phyloP scores from a whole-genome alignment of 2,329 filamentous ascomycete genomes.

The Nothopassalora personata region DNA sequence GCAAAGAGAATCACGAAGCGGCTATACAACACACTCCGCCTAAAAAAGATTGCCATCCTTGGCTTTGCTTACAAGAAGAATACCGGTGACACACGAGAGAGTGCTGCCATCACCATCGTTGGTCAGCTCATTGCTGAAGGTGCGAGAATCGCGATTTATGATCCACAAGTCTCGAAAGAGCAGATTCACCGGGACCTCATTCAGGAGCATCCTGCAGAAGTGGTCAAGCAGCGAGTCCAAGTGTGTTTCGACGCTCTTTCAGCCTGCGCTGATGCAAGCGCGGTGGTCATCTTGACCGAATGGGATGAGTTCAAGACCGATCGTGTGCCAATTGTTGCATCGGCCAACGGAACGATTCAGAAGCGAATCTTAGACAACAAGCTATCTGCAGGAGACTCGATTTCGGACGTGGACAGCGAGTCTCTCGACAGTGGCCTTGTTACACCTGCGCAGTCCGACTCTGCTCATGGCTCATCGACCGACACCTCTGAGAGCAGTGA shows the following conservation, averaged over 20 bases:
- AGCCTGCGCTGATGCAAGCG: conserved; percentile 32
- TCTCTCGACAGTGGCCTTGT: conserved; percentile 17
- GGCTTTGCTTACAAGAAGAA: conserved; percentile 78
- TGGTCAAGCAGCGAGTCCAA: conserved; percentile 26
- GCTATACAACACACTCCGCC: conserved; percentile 62
- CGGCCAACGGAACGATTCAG: not conserved
- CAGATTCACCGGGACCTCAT: conserved; percentile 32
- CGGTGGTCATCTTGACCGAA: conserved; percentile 33
- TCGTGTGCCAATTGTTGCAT: conserved; percentile 6
- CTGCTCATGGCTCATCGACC: not conserved
- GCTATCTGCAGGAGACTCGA: conserved; percentile 7
- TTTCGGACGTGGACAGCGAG: conserved; percentile 16
- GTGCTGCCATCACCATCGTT: conserved; percentile 62
- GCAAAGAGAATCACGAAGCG: conserved; percentile 59
- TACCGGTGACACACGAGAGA: conserved; percentile 69
- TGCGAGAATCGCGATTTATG: conserved; percentile 61
- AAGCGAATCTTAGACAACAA: not conserved
- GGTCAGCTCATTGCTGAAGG: conserved; percentile 59
- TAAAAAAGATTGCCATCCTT: conserved; percentile 66
- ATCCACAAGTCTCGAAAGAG: conserved; percentile 46
- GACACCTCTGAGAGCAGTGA: conserved; percentile 1
- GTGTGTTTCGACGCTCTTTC: conserved; percentile 30
- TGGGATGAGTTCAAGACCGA: conserved; percentile 35
- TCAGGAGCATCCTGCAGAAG: conserved; percentile 19
- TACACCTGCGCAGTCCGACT: conserved; percentile 11